Base-by-base conservation (phyloP, 108 stramenopile genomes). In the Fragilaria radians region DNA sequence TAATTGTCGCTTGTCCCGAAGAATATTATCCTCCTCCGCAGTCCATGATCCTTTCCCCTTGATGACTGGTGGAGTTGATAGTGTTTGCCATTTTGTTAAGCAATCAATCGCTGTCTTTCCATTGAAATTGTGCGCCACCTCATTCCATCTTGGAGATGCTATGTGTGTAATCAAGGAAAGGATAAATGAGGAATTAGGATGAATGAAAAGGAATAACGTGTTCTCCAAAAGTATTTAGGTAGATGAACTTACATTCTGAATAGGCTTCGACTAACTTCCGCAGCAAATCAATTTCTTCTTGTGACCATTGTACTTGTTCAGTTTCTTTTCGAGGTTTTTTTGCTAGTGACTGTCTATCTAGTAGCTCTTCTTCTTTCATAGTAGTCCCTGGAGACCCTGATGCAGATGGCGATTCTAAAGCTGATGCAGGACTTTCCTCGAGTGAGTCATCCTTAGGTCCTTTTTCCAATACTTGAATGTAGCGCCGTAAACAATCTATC, bases 31-130 rank as follows among this genome's bases (percentile, higher is more conserved):
- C 66, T 91, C 89, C 58, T 85, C 81, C 0, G 66, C 61, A 9
- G 89, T 85, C 89, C 89, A 91, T 26, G 85, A 85, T 36, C 89
- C 89, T 66, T 90, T 90, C 19, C 85, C 85, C 57, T 86, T 86
- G 58, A 85, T 84, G 33, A 79, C 80, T 32, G 81, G 83, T 19
- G 85, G 80, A 57, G 72, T 70, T 9, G 80, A 73, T 23, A 87
- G 69, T 17, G 65, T 70, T 59, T 83, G 80, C 89, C 89, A 87
- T 49, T 81, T 81, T 31, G 79, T 77, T 3, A 85, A 62, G 54
- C 89, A 90, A 32, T 90, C 89, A 57, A 86, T 79, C 52, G 89
- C 80, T n/a, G 54, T 73, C 59, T 72, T 74, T 22, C 78, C 70
- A 3, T 65, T 46, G 69, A 90, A 86, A 54, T 80, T 77, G 23